Percentiles rank a stretch among this genome's conserved stretches.
These are phyloP conservation scores for Pulicaria dysenterica DNA, from an alignment of 129 eudicot genomes.

Conservation along the genomic window DNA sequence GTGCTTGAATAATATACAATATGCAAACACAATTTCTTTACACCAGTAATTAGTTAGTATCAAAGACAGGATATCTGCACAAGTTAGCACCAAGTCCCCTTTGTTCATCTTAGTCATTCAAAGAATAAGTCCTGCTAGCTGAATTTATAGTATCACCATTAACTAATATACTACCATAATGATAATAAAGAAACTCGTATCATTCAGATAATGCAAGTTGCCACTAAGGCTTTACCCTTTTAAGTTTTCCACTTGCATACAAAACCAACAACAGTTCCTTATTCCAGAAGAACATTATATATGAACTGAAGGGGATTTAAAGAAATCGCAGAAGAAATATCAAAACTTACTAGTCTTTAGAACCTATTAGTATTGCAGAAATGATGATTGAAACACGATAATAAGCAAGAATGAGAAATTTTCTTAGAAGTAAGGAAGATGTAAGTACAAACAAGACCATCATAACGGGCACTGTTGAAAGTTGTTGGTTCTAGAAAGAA, in stretches of 20 bases:
- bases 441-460: slow-evolving; percentile 1
- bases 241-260: neutral
- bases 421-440: neutral
- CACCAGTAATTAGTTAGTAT: no score
- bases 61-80: neutral
- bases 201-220: neutral
- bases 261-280: neutral
- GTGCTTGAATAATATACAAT: neutral
- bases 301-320: no score
- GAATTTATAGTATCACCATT: neutral
- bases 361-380: neutral
- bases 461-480: slow-evolving; percentile 12
- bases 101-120: no score
- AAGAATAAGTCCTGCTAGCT: neutral
- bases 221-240: neutral
- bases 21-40: neutral
- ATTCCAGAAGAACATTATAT: slow-evolving; percentile 5
- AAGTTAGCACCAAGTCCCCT: neutral
- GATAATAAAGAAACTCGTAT: neutral
- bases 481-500: neutral
- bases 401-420: neutral
- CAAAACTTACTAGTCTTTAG: neutral
- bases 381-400: neutral
- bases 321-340: neutral
- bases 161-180: neutral